Conservation (phyloP, 148 eudicot species). For the Pouteria glomerata region DNA sequence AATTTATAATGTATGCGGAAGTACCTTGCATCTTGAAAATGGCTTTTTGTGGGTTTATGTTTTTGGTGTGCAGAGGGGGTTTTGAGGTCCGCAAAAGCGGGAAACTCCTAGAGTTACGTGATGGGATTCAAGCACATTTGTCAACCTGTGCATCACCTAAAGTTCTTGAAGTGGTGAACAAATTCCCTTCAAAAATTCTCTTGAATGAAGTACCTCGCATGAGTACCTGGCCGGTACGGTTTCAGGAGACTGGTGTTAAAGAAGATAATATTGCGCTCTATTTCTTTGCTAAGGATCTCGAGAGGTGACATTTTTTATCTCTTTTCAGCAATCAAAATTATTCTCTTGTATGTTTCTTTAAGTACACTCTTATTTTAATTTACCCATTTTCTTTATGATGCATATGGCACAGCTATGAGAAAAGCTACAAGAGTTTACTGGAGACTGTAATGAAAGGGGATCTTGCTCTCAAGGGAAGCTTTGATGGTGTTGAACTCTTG, state of each 20-base stretch:
- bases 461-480: constrained; percentile 69
- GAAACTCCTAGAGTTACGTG: constrained; percentile 35
- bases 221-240: constrained; percentile 81
- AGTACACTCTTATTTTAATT: constrained; percentile 1
- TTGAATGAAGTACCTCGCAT: constrained; percentile 70
- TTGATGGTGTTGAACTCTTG: constrained; percentile 75
- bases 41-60: constrained; percentile 1
- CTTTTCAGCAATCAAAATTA: not conserved
- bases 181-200: constrained; percentile 49
- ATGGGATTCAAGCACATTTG: constrained; percentile 89
- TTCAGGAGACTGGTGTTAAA: constrained; percentile 58
- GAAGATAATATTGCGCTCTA: constrained; percentile 81
- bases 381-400: not conserved
- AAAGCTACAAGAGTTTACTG: constrained; percentile 67
- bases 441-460: constrained; percentile 79
- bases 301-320: constrained; percentile 43
- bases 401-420: constrained; percentile 58
- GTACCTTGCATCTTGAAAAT: not conserved
- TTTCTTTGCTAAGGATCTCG: constrained; percentile 85
- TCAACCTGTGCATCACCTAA: constrained; percentile 71
- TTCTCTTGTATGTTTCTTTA: not conserved
- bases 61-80: constrained; percentile 58
- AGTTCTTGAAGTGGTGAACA: constrained; percentile 67
- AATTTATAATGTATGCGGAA: not conserved
- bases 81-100: constrained; percentile 75